Evolutionary conservation across 352 stramenopile species (phyloP), one percentile per base, ranked within the genome.

Genomic region (Phytophthora sp.): DNA sequence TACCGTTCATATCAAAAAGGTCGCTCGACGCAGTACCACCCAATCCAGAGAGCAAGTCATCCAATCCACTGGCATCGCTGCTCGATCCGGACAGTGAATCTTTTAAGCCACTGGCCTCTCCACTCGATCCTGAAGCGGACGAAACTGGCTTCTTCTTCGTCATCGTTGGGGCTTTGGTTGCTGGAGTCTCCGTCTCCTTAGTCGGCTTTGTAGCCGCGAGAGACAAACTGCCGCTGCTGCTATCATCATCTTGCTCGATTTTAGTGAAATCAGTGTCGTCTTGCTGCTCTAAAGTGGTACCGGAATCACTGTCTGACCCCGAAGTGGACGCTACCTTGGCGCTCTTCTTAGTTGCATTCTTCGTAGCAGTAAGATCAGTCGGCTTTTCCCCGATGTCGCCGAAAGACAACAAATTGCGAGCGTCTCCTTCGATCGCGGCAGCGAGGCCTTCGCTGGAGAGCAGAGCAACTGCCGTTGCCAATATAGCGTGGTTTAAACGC

Each of bases 391-490:
- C 4, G 20, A 49, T 30, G 12, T 49, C 20, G 21, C 20, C 41
- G 21, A 49, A 49, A 12, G 41, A 49, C 23, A 49, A 15, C 11
- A 49, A n/a, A 8, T 49, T 49, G 24, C 41, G 41, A 20, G 21
- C 21, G 21, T 49, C n/a, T n/a, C n/a, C 41, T 21, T 49, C 41
- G 11, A 21, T 49, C 20, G 41, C 13, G 24, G 41, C 8, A 30
- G 41, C 18, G 20, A 49, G 41, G 21, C 41, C 41, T 49, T 49
- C 41, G 12, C 41, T 49, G 12, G 21, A 13, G 21, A 49, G 41
- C 41, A 49, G 18, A 49, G 41, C 41, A 49, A 29, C 41, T 20
- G 41, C 41, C 21, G 41, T 30, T 16, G 41, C 41, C 20, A 49
- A 27, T 12, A 49, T 11, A 27, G 30, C 41, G 21, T 18, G 8